Percentiles rank a stretch among this genome's conserved stretches.
phyloP scores from a whole-genome alignment of 352 stramenopile genomes.

The Globisporangium cylindrosporum region DNA sequence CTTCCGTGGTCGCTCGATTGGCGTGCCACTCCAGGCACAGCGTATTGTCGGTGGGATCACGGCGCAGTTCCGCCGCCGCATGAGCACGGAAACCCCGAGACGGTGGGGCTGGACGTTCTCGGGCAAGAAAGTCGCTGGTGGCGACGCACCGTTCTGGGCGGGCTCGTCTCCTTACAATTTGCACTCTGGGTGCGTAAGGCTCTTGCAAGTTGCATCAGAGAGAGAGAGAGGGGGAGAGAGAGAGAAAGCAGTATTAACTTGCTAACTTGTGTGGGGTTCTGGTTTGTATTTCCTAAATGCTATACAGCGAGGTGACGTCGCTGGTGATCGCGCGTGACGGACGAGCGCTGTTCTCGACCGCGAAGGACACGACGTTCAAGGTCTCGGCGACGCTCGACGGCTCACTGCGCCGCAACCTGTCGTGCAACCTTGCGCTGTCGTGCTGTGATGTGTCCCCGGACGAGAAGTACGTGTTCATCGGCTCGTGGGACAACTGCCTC shows the following conservation, averaged over 20 bases:
- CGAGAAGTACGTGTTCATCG: constrained; percentile 84
- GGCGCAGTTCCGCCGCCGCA: constrained; percentile 68
- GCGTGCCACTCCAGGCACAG: constrained; percentile 72
- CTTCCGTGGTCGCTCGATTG: constrained; percentile 59
- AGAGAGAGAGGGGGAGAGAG: not conserved
- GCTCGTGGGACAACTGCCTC: constrained; percentile 79
- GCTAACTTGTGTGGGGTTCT: not conserved
- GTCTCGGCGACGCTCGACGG: constrained; percentile 66
- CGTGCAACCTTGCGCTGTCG: constrained; percentile 74
- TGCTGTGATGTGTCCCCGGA: constrained; percentile 77
- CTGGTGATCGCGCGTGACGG: constrained; percentile 57
- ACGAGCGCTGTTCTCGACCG: constrained; percentile 65
- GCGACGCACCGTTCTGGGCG: constrained; percentile 53
- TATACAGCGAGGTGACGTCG: constrained; percentile 65
- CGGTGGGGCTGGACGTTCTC: constrained; percentile 77
- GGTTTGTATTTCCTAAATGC: not conserved
- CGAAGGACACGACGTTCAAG: constrained; percentile 78
- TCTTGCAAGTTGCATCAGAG: not conserved
- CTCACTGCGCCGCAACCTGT: constrained; percentile 60
- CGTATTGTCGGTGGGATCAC: constrained; percentile 72
- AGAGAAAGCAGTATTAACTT: not conserved
- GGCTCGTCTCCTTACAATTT: constrained; percentile 66
- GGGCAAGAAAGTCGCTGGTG: constrained; percentile 23
- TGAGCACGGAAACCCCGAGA: constrained; percentile 61
- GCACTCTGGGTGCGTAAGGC: constrained; percentile 51